These are phyloP conservation scores for Chaetomium tenue DNA, from an alignment of 495 filamentous ascomycete genomes.

Conservation along the genomic window DNA sequence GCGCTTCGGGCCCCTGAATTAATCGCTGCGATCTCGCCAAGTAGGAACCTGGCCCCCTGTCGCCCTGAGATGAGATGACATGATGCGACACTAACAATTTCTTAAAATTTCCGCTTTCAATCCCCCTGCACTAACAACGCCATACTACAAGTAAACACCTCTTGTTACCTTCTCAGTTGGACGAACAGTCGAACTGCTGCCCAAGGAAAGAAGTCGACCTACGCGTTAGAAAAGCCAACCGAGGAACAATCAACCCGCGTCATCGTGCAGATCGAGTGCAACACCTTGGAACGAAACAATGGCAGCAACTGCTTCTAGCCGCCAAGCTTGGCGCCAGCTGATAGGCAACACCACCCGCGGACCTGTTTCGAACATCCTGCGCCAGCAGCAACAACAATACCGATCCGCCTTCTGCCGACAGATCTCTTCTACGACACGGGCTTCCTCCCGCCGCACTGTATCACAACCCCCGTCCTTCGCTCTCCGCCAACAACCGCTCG, in stretches of 20 bases:
- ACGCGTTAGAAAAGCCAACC: neutral
- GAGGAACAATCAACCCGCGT: constrained; percentile 16
- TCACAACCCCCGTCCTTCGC: constrained; percentile 11
- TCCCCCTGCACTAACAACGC: constrained; percentile 5
- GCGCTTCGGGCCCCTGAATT: neutral
- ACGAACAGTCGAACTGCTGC: constrained; percentile 6
- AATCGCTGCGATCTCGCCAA: neutral
- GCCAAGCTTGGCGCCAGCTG: constrained; percentile 38
- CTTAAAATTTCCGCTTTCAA: constrained; percentile 18
- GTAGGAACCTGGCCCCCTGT: neutral
- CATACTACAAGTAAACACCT: neutral
- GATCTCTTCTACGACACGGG: constrained; percentile 5
- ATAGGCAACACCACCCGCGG: constrained; percentile 24
- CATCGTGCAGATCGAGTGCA: constrained; percentile 22
- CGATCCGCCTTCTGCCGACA: constrained; percentile 6
- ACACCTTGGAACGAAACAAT: constrained; percentile 23
- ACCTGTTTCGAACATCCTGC: constrained; percentile 2
- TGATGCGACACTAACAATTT: constrained; percentile 29
- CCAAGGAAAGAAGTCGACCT: neutral
- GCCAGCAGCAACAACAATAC: constrained; percentile 11
- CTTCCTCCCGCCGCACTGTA: constrained; percentile 4
- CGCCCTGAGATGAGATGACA: constrained; percentile 14
- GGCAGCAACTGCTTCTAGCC: constrained; percentile 30
- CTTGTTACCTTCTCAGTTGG: neutral
- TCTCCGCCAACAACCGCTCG: constrained; percentile 16